Percentiles rank a stretch among this genome's conserved stretches.
Conservation (phyloP, 1,284 basidiomycete species). For the Ceratobasidium sp. region DNA sequence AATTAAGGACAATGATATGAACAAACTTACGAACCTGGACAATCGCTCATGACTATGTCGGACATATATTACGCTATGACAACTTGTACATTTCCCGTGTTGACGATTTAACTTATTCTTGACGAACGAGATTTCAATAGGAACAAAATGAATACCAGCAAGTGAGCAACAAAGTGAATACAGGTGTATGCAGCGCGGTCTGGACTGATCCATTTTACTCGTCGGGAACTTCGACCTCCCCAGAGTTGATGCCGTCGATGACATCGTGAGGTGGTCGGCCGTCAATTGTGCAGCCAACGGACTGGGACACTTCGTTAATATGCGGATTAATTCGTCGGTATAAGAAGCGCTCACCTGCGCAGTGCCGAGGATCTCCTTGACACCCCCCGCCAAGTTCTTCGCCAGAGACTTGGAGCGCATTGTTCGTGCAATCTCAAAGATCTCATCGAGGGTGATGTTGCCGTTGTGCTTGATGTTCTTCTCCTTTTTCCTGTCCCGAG, state of each 20-base stretch:
- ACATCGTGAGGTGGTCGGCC: constrained; percentile 94
- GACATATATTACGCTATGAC: neutral
- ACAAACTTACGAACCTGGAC: constrained; percentile 13
- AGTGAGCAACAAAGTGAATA: constrained; percentile 37
- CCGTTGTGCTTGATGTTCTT: constrained; percentile 99
- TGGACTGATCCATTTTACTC: constrained; percentile 71
- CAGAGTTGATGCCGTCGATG: constrained; percentile 96
- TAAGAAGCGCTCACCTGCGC: constrained; percentile 70
- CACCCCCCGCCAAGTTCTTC: constrained; percentile 89
- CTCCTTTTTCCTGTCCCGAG: constrained; percentile 99
- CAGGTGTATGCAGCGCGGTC: constrained; percentile 28
- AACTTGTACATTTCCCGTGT: neutral
- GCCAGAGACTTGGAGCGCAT: constrained; percentile 97
- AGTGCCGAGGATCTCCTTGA: constrained; percentile 95
- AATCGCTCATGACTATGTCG: constrained; percentile 2
- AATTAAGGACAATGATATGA: neutral
- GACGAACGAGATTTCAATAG: neutral
- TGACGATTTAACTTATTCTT: neutral
- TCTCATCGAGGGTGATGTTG: constrained; percentile 95
- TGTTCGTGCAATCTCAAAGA: constrained; percentile 95
- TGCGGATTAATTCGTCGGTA: neutral
- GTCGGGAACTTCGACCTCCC: constrained; percentile 94
- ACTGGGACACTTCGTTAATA: constrained; percentile 52
- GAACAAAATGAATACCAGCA: constrained; percentile 43
- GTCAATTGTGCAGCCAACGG: constrained; percentile 96